Evolutionary conservation across 1,284 basidiomycete genomes (phyloP).

Genomic region (Boletellus deceptivus): DNA sequence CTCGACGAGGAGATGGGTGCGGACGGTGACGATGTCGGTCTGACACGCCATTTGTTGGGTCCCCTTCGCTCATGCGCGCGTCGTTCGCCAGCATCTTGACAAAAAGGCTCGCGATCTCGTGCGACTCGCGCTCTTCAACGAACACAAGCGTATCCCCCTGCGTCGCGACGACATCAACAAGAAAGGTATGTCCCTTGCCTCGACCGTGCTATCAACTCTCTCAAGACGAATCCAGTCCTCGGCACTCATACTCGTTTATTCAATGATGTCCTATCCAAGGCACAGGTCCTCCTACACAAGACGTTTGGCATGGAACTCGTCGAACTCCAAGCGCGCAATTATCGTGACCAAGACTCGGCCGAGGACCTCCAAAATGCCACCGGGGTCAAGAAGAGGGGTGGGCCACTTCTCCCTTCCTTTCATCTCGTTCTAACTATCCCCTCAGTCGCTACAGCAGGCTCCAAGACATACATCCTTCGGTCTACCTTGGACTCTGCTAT

Average conservation of each 20-base stretch:
- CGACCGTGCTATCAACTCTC: neutral
- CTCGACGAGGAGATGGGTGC: constrained; percentile 32
- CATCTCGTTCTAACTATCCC: neutral
- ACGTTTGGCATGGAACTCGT: constrained; percentile 75
- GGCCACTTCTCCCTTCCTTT: neutral
- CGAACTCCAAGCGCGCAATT: constrained; percentile 65
- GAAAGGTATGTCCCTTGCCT: constrained; percentile 50
- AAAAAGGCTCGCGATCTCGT: constrained; percentile 66
- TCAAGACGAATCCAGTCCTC: constrained; percentile 45
- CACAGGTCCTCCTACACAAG: constrained; percentile 55
- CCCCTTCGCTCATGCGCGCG: neutral
- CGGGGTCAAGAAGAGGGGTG: constrained; percentile 56
- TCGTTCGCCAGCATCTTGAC: constrained; percentile 46
- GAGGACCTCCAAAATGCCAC: constrained; percentile 50
- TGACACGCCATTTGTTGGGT: neutral
- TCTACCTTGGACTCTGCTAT: constrained; percentile 55
- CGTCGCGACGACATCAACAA: constrained; percentile 76
- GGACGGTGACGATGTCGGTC: constrained; percentile 25
- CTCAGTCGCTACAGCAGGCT: constrained; percentile 52
- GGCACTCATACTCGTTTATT: constrained; percentile 57
- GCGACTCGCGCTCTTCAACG: constrained; percentile 69
- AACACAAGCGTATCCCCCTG: constrained; percentile 59
- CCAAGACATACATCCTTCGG: constrained; percentile 75
- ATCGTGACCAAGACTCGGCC: constrained; percentile 46
- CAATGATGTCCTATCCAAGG: constrained; percentile 51